Base-by-base conservation (phyloP, 2,329 filamentous ascomycete species). In the Aspergillus ruber region DNA sequence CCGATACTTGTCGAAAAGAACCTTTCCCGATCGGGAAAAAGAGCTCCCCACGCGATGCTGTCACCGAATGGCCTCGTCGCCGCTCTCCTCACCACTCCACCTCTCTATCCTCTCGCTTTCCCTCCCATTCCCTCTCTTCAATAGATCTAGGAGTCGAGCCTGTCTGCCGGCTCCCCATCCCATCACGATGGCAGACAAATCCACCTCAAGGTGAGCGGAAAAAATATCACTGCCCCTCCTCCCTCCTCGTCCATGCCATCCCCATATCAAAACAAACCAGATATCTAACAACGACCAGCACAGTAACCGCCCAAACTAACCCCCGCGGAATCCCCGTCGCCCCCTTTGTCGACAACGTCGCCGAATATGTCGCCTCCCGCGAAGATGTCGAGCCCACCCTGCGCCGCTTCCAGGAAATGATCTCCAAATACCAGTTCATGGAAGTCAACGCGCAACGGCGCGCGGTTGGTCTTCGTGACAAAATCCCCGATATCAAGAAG, bases 351-450 rank as follows among this genome's bases (percentile, higher is more conserved):
- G 68, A 71, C 60, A 65, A 73, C 63, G 71, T 74, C 36, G 55
- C 58, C 52, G 71, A 74, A 58, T 74, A 74, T 51, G 71, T 75
- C 54, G 67, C 70, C 40, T 66, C 65, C 5, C 66, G 70, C 47
- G 64, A 65, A 4, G 72, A 75, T 43, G 71, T 74, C 52, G 72
- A 75, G 53, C 56, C 66, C 18, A 75, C 72, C 1, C 65, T 75
- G 4, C 64, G 66, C 50, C 66, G 65, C 15, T 74, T 75, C 61
- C 72, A 74, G 56, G 72, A 75, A 55, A 70, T 71, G 62, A 65
- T 67, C 65, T 95, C 90, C 59, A 98, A 98, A 79, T 98, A 98
- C 75, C 93, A 97, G 70, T 98, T 97, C 74, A 98, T 98, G 93
- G 90, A 97, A 73, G 77, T 86, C 66, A 97, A 95, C 70, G 87